Evolutionary conservation across 2,329 filamentous ascomycete genomes (phyloP), one percentile per base, ranked within the genome.

Genomic region (Neonectria sp.): DNA sequence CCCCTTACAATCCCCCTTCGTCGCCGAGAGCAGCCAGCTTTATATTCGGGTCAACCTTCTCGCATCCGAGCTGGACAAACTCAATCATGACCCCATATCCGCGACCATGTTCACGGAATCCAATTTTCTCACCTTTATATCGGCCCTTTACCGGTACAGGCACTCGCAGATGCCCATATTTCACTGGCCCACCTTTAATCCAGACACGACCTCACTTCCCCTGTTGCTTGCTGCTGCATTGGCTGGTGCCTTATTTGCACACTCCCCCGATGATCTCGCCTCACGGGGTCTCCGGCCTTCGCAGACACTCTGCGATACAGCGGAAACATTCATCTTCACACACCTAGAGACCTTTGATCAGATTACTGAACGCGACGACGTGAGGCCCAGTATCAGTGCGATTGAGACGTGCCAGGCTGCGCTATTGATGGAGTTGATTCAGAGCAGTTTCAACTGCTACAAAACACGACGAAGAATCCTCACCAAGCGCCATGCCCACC

Each of bases 121-220:
- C 0, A 71, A 69, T 25, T 71, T 73, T 6, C 58, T 65, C 12
- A 43, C 58, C 9, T 53, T 49, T 1, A 21, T 73, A 0, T 52
- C 51, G 1, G 35, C 57, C 2, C 33, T 65, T 11, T 68, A 68
- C 4, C 71, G 63, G 9, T 63, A 53, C 2, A 35, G 71, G 4
- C 59, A 71, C 12, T 73, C 69, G 0, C 69, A 62, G 4, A 60
- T 46, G 2, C 35, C 58, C 1, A 49, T 53, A 0, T 61, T 73
- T 5, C 71, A 73, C 24, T 73, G 71, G 71, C 63, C 71, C 6
- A 68, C 71, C 6, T 73, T 73, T 12, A 49, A 68, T 5, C 67
- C 70, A 1, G 59, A 72, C 3, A 55, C 43, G 4, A 49, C 55
- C 4, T 24, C 52, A n/a, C 53, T 59, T 1, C 71, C 67, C 6